Conservation (phyloP, 495 filamentous ascomycete species). For the Xylaria castorea region DNA sequence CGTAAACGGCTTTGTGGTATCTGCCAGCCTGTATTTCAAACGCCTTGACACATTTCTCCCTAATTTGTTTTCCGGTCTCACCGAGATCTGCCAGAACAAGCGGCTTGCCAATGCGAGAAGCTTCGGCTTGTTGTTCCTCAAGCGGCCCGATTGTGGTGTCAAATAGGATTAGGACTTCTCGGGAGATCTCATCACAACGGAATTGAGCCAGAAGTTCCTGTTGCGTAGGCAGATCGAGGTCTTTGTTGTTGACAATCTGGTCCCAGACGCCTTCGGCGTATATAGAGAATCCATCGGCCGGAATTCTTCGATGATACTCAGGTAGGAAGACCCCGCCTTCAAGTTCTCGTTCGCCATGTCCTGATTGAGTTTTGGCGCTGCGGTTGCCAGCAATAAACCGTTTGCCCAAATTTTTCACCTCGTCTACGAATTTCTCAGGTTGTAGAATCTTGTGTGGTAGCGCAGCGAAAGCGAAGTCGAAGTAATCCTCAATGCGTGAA, state of each 20-base stretch:
- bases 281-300: constrained; percentile 90
- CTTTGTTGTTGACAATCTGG: constrained; percentile 98
- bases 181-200: constrained; percentile 92
- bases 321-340: constrained; percentile 85
- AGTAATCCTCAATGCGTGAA: constrained; percentile 92
- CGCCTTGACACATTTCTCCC: constrained; percentile 75
- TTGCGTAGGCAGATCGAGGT: constrained; percentile 94
- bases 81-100: constrained; percentile 79
- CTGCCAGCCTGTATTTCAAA: constrained; percentile 91
- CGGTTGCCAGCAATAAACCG: constrained; percentile 82
- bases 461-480: constrained; percentile 96
- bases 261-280: constrained; percentile 97
- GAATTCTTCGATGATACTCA: constrained; percentile 94
- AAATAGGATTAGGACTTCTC: constrained; percentile 84
- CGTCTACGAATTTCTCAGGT: constrained; percentile 85
- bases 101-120: constrained; percentile 70
- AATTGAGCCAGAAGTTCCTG: constrained; percentile 97
- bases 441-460: constrained; percentile 96
- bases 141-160: constrained; percentile 82
- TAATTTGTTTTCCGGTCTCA: constrained; percentile 70
- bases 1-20: constrained; percentile 95
- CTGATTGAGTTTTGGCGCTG: constrained; percentile 61
- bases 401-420: constrained; percentile 77
- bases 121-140: constrained; percentile 83
- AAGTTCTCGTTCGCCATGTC: constrained; percentile 68